A percentile compares a stretch with the other conserved stretches of the same genome.
Conservation (phyloP, 2,329 filamentous ascomycete genomes). For the Macrophomina pseudophaseolina region DNA sequence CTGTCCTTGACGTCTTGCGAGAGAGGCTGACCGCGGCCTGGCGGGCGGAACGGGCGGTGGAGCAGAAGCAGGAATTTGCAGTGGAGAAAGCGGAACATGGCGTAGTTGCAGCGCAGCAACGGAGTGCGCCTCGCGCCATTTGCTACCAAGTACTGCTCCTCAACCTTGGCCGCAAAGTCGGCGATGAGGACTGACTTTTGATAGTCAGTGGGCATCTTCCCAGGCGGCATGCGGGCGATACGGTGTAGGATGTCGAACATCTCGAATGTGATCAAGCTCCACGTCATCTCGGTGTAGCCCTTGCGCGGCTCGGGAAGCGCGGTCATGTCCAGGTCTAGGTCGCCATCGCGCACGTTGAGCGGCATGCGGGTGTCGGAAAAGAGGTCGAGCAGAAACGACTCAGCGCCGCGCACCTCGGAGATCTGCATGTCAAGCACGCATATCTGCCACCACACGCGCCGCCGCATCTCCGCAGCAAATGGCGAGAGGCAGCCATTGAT, state of each 20-base stretch:
- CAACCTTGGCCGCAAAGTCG: conserved; percentile 2
- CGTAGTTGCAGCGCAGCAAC: not conserved
- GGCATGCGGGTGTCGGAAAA: not conserved
- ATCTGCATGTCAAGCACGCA: not conserved
- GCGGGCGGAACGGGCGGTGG: not conserved
- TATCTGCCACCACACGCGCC: not conserved
- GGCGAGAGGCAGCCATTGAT: not conserved
- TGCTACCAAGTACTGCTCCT: not conserved
- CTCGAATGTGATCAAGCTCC: not conserved
- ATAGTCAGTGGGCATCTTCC: too few species aligned
- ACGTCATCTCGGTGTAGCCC: conserved; percentile 6
- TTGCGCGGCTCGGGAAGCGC: not conserved
- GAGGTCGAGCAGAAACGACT: not conserved
- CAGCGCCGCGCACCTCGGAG: not conserved
- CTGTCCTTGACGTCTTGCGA: not conserved
- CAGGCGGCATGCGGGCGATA: not conserved
- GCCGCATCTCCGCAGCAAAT: not conserved
- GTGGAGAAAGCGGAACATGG: not conserved
- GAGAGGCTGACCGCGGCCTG: not conserved
- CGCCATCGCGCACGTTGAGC: not conserved
- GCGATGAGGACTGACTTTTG: not conserved
- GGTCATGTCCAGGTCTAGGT: not conserved
- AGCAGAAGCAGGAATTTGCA: not conserved
- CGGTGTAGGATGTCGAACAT: not conserved
- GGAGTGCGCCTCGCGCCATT: not conserved